A percentile compares a stretch with the other conserved stretches of the same genome.
Evolutionary conservation across 2,329 filamentous ascomycete genomes (phyloP).

Genomic region (Dryadomyces quercus-mongolicae): DNA sequence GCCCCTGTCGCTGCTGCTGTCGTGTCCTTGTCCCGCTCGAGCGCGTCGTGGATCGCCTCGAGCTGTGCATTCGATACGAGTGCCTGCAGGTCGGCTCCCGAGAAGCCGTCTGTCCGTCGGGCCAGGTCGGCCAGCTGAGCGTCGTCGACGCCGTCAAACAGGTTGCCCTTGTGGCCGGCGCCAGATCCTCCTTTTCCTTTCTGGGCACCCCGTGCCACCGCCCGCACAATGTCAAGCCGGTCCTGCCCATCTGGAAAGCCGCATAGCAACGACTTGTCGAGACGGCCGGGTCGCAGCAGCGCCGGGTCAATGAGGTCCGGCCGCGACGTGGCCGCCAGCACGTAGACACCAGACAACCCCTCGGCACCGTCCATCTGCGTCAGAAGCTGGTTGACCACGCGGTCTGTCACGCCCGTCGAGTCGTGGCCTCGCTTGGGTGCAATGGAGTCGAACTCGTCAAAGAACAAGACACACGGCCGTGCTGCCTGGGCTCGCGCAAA

Average conservation of each 20-base stretch:
- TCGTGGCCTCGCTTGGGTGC: slow-evolving; percentile 96
- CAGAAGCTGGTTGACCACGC: slow-evolving; percentile 93
- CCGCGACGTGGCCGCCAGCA: slow-evolving; percentile 83
- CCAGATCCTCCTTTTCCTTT: slow-evolving; percentile 13
- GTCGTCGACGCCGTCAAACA: neutral
- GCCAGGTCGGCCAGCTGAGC: slow-evolving; percentile 58
- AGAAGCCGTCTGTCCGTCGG: slow-evolving; percentile 72
- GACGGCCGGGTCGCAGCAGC: slow-evolving; percentile 74
- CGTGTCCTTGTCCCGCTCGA: slow-evolving; percentile 40
- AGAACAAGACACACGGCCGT: slow-evolving; percentile 89
- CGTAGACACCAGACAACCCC: slow-evolving; percentile 87
- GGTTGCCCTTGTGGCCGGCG: slow-evolving; percentile 12
- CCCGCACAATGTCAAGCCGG: slow-evolving; percentile 74
- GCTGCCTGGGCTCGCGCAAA: slow-evolving; percentile 89
- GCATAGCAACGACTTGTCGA: slow-evolving; percentile 89
- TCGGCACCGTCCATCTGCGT: slow-evolving; percentile 99
- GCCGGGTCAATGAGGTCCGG: slow-evolving; percentile 95
- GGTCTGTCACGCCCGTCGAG: slow-evolving; percentile 93
- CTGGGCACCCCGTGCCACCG: slow-evolving; percentile 48
- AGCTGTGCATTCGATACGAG: slow-evolving; percentile 93
- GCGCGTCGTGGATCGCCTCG: slow-evolving; percentile 88
- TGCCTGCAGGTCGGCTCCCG: slow-evolving; percentile 87
- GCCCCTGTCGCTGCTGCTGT: neutral
- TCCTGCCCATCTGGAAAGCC: slow-evolving; percentile 75
- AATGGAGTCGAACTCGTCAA: slow-evolving; percentile 97